Evolutionary conservation across 208 protist genomes (phyloP).

Genomic region (Acanthamoeba triangularis): DNA sequence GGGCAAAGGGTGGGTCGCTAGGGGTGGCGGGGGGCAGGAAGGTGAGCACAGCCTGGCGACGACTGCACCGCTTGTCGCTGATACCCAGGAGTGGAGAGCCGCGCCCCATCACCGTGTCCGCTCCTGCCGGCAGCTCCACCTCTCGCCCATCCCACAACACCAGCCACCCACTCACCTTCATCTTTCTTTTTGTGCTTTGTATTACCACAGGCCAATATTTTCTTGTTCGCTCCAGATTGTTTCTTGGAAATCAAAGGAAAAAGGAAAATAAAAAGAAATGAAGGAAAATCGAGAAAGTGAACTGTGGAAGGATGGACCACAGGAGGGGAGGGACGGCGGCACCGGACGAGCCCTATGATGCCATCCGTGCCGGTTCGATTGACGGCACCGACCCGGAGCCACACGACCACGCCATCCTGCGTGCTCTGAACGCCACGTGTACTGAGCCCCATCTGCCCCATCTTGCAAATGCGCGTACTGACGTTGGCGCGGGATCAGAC

Average conservation of each 20-base stretch:
- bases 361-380: slow-evolving; percentile 77
- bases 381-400: slow-evolving; percentile 82
- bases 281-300: background rate
- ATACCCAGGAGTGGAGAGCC: background rate
- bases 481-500: slow-evolving; percentile 2
- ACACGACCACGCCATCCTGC: slow-evolving; percentile 79
- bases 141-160: background rate
- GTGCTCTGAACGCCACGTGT: slow-evolving; percentile 80
- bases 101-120: background rate
- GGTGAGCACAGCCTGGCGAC: slow-evolving; percentile 15
- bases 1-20: background rate
- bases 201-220: background rate
- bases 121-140: background rate
- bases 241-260: background rate
- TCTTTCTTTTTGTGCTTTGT: background rate
- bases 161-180: background rate
- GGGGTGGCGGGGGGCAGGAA: background rate
- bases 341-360: slow-evolving; percentile 76
- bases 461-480: background rate
- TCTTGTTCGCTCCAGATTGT: background rate
- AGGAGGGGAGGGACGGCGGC: background rate
- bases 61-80: background rate
- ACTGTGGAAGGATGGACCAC: background rate
- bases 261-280: background rate
- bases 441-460: background rate